These are phyloP conservation scores for Tetraselmis chui DNA, from an alignment of 139 green algal genomes.

Conservation along the genomic window DNA sequence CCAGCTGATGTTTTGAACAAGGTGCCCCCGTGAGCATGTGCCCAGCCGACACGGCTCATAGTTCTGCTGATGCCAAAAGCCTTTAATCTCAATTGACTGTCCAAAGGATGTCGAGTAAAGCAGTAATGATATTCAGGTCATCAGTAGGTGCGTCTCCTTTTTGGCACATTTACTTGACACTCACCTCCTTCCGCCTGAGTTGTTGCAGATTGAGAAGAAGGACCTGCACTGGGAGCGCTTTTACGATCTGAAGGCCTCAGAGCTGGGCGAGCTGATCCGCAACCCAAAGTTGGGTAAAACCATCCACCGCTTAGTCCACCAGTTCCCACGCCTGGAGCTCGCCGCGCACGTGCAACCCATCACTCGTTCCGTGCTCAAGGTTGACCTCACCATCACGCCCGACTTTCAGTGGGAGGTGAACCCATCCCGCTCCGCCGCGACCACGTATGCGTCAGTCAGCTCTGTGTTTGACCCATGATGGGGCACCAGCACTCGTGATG, in stretches of 20 bases:
- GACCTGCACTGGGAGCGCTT: constrained; percentile 95
- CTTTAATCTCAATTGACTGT: no score
- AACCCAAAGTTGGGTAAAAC: constrained; percentile 93
- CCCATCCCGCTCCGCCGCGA: neutral
- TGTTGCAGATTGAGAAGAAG: constrained; percentile 77
- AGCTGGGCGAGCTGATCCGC: constrained; percentile 92
- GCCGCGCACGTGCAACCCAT: constrained; percentile 90
- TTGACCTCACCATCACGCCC: constrained; percentile 95
- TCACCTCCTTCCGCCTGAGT: no score
- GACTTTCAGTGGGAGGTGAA: constrained; percentile 94
- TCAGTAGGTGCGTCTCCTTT: no score
- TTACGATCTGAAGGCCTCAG: constrained; percentile 81
- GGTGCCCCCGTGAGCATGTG: neutral
- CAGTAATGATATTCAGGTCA: no score
- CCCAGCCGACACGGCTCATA: no score
- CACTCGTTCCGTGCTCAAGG: constrained; percentile 83
- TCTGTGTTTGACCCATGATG: no score
- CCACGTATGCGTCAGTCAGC: no score
- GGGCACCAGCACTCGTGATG: no score
- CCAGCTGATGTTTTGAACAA: constrained; percentile 34
- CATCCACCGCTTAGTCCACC: constrained; percentile 89
- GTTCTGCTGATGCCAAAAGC: no score
- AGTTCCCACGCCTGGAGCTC: constrained; percentile 93
- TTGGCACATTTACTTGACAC: no score
- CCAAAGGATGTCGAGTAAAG: no score